phyloP scores from a whole-genome alignment of 768 basidiomycete species.

The Saitozyma sp. region DNA sequence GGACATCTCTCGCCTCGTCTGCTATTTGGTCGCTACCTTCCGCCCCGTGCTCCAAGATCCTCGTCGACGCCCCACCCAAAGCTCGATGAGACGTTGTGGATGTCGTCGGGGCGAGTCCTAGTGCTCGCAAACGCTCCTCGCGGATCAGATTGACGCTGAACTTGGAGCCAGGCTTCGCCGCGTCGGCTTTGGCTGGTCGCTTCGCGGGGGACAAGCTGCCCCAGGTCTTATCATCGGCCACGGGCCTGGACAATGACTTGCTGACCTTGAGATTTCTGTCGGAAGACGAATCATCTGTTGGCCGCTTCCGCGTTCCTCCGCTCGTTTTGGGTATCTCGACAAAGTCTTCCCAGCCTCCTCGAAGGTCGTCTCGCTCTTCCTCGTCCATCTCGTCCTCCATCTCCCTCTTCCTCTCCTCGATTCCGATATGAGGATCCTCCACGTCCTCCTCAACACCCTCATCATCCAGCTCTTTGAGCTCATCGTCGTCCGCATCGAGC shows the following conservation, averaged over 20 bases:
- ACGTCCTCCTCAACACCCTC: constrained; percentile 18
- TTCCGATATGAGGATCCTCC: constrained; percentile 32
- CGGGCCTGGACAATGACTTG: too few relatives aligned
- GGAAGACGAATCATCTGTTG: neutral
- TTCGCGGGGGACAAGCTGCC: too few relatives aligned
- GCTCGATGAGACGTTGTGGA: neutral
- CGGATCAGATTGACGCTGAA: constrained; percentile 17
- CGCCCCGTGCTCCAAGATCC: too few relatives aligned
- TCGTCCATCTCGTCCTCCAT: constrained; percentile 46
- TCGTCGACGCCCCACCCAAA: neutral
- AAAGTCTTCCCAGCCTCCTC: constrained; percentile 42
- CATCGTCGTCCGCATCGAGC: constrained; percentile 2
- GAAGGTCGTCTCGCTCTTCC: constrained; percentile 30
- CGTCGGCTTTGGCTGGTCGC: too few relatives aligned
- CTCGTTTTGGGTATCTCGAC: constrained; percentile 9
- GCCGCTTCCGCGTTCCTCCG: neutral
- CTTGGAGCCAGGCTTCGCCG: too few relatives aligned
- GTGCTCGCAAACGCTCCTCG: constrained; percentile 16
- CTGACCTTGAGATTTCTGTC: neutral
- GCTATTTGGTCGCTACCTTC: neutral
- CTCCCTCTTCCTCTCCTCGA: constrained; percentile 32
- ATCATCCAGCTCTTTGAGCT: constrained; percentile 5
- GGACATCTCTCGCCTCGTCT: neutral
- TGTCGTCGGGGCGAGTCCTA: constrained; percentile 13
- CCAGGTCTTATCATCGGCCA: too few relatives aligned